Evolutionary conservation across 2,329 filamentous ascomycete species (phyloP), one percentile per base, ranked within the genome.

Genomic region (Botrytis elliptica): DNA sequence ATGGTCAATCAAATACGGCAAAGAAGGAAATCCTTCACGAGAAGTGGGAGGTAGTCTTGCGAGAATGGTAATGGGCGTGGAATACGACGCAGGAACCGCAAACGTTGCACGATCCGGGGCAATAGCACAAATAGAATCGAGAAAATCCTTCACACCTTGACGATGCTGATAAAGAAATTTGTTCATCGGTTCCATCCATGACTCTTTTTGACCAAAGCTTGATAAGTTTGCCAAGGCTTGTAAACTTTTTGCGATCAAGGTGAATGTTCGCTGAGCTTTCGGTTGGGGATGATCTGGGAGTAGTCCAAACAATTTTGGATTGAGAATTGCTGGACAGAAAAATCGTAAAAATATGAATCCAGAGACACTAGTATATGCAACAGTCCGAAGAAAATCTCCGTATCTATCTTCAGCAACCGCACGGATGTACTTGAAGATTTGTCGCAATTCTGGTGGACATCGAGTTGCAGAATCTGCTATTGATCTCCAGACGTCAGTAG

Each of bases 111-210:
- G 87, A 65, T 94, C 91, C 4, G 91, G 88, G 1, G 93, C 91
- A 71, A 98, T 93, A 14, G 91, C 89, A 84, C 95, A 98, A 65
- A 98, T 89, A 44, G 90, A 87, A 80, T 98, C 95, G 75, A 98
- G 92, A 78, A 95, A 98, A 65, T 91, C 88, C 81, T 95, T 97
- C 82, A 98, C 94, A 57, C 92, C 89, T 78, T 91, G 88, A 33
- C 94, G 89, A 79, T 97, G 91, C 1, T 89, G 86, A 14, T 86
- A 87, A 55, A 98, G 85, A 79, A 98, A 98, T 62, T 88, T 89
- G 80, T 98, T 98, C 95, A 98, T 98, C 0, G 94, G 94, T 83
- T 97, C 95, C 95, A 98, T 98, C 94, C 94, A 98, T n/a, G 92
- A 90, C 82, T 98, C 95, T 81, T 97, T 97, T 80, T 93, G 95